Conservation (phyloP, 2,329 filamentous ascomycete genomes). For the Knoxdaviesia proteae region DNA sequence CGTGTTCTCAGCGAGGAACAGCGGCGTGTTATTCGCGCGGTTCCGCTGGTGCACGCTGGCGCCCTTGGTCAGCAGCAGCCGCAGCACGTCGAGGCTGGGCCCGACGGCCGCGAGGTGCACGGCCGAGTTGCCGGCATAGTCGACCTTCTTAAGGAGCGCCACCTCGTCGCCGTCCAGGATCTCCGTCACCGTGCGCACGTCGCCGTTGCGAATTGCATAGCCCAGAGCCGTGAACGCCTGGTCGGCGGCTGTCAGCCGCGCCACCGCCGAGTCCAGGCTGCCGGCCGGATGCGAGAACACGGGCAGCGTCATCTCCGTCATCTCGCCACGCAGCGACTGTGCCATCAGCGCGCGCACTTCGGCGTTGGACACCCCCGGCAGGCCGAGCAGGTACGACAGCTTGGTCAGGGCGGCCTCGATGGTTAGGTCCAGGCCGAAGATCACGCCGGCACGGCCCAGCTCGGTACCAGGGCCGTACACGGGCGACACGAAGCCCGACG, state of each 20-base stretch:
- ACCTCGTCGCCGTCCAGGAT: constrained; percentile 44
- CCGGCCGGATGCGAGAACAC: constrained; percentile 57
- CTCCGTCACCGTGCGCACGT: constrained; percentile 42
- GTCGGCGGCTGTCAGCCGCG: constrained; percentile 24
- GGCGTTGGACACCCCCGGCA: constrained; percentile 37
- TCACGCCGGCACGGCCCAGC: constrained; percentile 64
- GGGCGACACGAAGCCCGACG: constrained; percentile 54
- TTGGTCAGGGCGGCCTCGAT: constrained; percentile 83
- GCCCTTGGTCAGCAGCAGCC: constrained; percentile 36
- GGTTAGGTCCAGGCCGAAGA: constrained; percentile 76
- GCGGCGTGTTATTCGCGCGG: constrained; percentile 41
- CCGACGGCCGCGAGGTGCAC: constrained; percentile 36
- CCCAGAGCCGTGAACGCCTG: constrained; percentile 59
- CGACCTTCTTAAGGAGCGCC: constrained; percentile 50
- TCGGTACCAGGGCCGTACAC: constrained; percentile 62
- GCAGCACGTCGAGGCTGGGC: constrained; percentile 31
- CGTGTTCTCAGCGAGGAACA: constrained; percentile 40
- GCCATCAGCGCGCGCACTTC: constrained; percentile 56
- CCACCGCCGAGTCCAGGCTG: constrained; percentile 20
- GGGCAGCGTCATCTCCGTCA: constrained; percentile 54
- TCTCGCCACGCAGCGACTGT: constrained; percentile 58
- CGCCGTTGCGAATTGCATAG: constrained; percentile 57
- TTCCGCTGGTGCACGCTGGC: constrained; percentile 49
- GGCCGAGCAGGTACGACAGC: constrained; percentile 63
- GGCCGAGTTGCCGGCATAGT: constrained; percentile 65